phyloP scores from a whole-genome alignment of 345 rosid genomes.

The Euphorbia lathyris region DNA sequence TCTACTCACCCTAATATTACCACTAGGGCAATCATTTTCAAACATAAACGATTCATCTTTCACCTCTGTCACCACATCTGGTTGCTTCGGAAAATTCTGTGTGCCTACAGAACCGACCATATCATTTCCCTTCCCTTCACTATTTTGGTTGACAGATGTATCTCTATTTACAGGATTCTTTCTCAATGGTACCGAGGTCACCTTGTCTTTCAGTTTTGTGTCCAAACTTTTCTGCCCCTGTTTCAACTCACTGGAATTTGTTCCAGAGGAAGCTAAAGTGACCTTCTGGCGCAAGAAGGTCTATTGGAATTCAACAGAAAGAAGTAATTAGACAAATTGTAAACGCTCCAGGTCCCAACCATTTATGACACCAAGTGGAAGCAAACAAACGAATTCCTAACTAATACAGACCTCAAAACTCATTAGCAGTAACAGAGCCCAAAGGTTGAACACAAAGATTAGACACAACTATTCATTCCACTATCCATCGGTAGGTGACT shows the following conservation, averaged over 20 bases:
- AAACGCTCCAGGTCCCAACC: background rate
- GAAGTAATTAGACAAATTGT: conserved; percentile 8
- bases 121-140: conserved; percentile 30
- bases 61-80: conserved; percentile 10
- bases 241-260: conserved; percentile 38
- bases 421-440: background rate
- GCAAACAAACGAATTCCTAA: background rate
- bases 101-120: conserved; percentile 25
- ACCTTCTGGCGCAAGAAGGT: conserved; percentile 92
- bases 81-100: conserved; percentile 18
- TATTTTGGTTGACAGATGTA: conserved; percentile 18
- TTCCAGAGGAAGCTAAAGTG: conserved; percentile 58
- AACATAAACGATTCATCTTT: conserved; percentile 14
- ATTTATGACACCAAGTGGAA: background rate
- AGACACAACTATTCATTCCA: background rate
- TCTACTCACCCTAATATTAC: conserved; percentile 21
- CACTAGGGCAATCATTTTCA: conserved; percentile 21
- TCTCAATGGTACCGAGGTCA: conserved; percentile 12
- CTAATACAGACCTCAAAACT: background rate
- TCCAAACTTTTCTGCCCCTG: conserved; percentile 32
- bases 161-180: conserved; percentile 7
- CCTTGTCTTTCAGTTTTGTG: conserved; percentile 28
- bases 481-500: background rate
- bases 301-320: conserved; percentile 37
- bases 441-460: background rate